phyloP scores from a whole-genome alignment of 2,329 filamentous ascomycete genomes.

The Hypoxylon sp. region DNA sequence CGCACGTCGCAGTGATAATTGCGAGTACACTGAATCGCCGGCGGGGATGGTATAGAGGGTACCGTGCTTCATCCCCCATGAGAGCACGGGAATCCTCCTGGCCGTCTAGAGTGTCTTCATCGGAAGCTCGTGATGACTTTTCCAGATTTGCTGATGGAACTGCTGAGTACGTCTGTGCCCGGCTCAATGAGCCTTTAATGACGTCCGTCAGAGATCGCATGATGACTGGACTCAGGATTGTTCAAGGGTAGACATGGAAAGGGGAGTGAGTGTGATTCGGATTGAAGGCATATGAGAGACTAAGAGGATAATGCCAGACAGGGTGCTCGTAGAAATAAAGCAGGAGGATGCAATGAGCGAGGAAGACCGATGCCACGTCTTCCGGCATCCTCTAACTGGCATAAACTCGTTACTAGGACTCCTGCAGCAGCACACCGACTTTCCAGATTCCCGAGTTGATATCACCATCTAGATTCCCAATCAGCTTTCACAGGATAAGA shows the following conservation, averaged over 20 bases:
- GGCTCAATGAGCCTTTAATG: not conserved
- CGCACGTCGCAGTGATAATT: not conserved
- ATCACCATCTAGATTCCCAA: not conserved
- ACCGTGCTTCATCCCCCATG: not conserved
- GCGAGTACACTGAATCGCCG: not conserved
- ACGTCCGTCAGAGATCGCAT: constrained; percentile 3
- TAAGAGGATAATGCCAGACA: not conserved
- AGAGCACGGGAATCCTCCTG: constrained; percentile 5
- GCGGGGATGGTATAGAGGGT: constrained; percentile 2
- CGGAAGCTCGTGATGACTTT: constrained; percentile 1
- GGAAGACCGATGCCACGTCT: not conserved
- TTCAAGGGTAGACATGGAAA: not conserved
- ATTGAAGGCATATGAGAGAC: not conserved
- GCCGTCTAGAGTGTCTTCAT: constrained; percentile 4
- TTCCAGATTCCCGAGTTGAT: not conserved
- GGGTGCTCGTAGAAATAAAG: constrained; percentile 4
- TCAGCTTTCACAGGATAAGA: not conserved
- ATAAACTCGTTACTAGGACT: not conserved
- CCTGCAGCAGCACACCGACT: not conserved
- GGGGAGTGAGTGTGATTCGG: not conserved
- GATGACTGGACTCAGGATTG: not conserved
- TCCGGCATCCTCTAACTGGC: not conserved
- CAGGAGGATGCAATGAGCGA: not conserved
- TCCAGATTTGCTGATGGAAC: not conserved
- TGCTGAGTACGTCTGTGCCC: constrained; percentile 5